Percentiles rank a stretch among this genome's conserved stretches.
phyloP scores from a whole-genome alignment of 345 rosid genomes.

The Rubroshorea leprosula region DNA sequence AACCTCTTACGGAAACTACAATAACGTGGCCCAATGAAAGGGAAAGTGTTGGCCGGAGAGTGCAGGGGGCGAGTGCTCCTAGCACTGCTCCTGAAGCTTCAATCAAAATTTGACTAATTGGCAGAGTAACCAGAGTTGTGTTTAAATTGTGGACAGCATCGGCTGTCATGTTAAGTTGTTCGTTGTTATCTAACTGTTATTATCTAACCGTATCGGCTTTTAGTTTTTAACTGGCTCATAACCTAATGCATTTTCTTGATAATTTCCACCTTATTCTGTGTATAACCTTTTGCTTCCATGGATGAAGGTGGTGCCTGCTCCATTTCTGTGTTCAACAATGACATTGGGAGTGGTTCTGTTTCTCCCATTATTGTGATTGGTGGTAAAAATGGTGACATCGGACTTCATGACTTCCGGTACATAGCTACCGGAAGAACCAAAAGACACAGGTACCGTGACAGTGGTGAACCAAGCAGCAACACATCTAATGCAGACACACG shows the following conservation, averaged over 20 bases:
- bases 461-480: slow-evolving; percentile 28
- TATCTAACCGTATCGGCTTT: too few species aligned
- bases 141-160: too few species aligned
- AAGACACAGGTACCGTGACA: slow-evolving; percentile 46
- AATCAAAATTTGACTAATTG: too few species aligned
- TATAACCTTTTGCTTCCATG: slow-evolving; percentile 5
- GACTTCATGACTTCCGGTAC: slow-evolving; percentile 86
- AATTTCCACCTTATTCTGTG: slow-evolving; percentile 6
- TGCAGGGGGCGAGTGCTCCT: too few species aligned
- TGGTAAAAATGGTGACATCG: slow-evolving; percentile 87
- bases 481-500: slow-evolving; percentile 25
- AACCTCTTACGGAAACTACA: too few species aligned
- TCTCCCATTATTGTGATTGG: slow-evolving; percentile 92
- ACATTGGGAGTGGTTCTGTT: slow-evolving; percentile 81
- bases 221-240: slow-evolving; percentile 8
- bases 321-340: slow-evolving; percentile 78
- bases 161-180: too few species aligned
- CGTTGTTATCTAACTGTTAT: too few species aligned
- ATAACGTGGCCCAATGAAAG: too few species aligned
- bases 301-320: slow-evolving; percentile 86
- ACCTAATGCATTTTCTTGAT: slow-evolving; percentile 7
- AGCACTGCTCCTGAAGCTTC: too few species aligned
- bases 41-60: too few species aligned
- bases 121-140: too few species aligned
- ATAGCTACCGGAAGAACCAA: slow-evolving; percentile 80